Conservation (phyloP, 2,329 filamentous ascomycete species). For the Botrytis medusae region DNA sequence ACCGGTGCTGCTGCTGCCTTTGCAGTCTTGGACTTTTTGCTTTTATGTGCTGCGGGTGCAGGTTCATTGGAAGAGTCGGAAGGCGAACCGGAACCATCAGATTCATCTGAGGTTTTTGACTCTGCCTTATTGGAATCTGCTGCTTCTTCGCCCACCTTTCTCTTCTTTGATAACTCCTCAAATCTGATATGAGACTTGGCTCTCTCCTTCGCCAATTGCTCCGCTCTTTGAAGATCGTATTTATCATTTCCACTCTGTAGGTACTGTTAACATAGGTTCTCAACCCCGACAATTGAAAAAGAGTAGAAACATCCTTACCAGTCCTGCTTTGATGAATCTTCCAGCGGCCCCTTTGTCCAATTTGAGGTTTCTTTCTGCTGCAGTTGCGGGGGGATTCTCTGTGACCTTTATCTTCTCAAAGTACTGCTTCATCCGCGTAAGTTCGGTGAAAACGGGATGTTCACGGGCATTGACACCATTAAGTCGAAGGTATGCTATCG, state of each 20-base stretch:
- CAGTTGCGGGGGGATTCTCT: slow-evolving; percentile 57
- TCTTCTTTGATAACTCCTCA: slow-evolving; percentile 43
- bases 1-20: slow-evolving; percentile 26
- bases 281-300: not conserved
- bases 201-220: slow-evolving; percentile 51
- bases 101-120: slow-evolving; percentile 25
- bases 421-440: slow-evolving; percentile 85
- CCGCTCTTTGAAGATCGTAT: slow-evolving; percentile 50
- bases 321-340: slow-evolving; percentile 77
- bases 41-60: slow-evolving; percentile 18
- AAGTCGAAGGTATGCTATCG: slow-evolving; percentile 69
- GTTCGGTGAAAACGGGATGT: slow-evolving; percentile 81
- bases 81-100: slow-evolving; percentile 28
- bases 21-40: slow-evolving; percentile 39
- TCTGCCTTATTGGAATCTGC: not conserved
- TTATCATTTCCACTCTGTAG: slow-evolving; percentile 47
- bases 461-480: slow-evolving; percentile 78
- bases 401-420: slow-evolving; percentile 85
- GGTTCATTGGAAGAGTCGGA: slow-evolving; percentile 23
- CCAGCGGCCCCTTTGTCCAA: slow-evolving; percentile 75
- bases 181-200: slow-evolving; percentile 51
- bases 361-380: slow-evolving; percentile 44
- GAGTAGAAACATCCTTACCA: slow-evolving; percentile 54
- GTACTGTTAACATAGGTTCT: slow-evolving; percentile 22
- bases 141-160: slow-evolving; percentile 30